Evolutionary conservation across 305 asterid genomes (phyloP), one percentile per base, ranked within the genome.

Genomic region (Fraxinus velutina): DNA sequence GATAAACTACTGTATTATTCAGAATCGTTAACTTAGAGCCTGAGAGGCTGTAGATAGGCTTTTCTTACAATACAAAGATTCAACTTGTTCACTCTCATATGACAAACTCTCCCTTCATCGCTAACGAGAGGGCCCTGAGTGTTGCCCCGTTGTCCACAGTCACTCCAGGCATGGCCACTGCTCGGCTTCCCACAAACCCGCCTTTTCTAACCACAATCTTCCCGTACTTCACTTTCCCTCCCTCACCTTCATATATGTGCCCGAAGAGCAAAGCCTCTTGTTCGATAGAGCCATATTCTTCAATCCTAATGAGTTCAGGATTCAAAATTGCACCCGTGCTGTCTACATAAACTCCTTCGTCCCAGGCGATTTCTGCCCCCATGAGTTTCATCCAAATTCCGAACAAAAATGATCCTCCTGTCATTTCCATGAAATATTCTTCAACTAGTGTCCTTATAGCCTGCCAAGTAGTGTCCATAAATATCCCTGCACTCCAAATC

Each of bases 241-340:
- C 92, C 47, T 89, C 95, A 1, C 94, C 97, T 81, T 92, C 97
- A 60, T 92, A 92, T 68, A 92, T 86, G 52, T 92, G 97, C 17
- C 93, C 94, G 57, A 92, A 92, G 1, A 91, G 82, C 92, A 91
- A 85, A 6, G 93, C 92, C 70, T 90, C 95, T 79, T 81, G 87
- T n/a, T 77, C 95, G 0, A 91, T 80, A 4, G 86, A 82, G 13
- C 92, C 93, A 19, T 87, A 80, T 55, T 80, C 83, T 77, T 89
- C 86, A 29, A 91, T 74, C 39, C 79, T 82, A 24, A 91, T 79
- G 86, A 91, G 82, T 80, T 92, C 95, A 27, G 97, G 93, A 73
- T 90, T 90, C 83, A 90, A 66, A 62, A 79, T 81, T 3, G 93
- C 92, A 0, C 93, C 93, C 88, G 80, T 80, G 78, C 87, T 83